Conservation (phyloP, 1,139 yeast species). For the Cylindricascospora bacillispora region DNA sequence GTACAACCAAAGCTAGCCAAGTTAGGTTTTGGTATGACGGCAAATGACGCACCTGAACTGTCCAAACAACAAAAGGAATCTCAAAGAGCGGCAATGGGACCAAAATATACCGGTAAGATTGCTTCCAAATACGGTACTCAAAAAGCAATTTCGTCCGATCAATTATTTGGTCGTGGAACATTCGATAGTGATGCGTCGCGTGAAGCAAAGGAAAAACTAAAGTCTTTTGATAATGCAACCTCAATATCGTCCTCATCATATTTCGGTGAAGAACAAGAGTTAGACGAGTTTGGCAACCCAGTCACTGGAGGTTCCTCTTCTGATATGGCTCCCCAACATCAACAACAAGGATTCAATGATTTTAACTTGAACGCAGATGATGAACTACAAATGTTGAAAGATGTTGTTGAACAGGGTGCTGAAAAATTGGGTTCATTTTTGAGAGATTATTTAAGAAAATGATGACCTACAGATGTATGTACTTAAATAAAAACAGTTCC, state of each 20-base stretch:
- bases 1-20: conserved; percentile 64
- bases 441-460: conserved; percentile 61
- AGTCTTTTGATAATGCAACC: conserved; percentile 71
- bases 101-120: conserved; percentile 54
- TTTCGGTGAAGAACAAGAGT: conserved; percentile 72
- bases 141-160: conserved; percentile 92
- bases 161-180: conserved; percentile 78
- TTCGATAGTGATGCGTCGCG: conserved; percentile 66
- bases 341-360: conserved; percentile 35
- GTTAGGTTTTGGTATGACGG: conserved; percentile 76
- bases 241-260: conserved; percentile 86
- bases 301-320: conserved; percentile 14
- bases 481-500: too few relatives aligned
- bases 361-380: conserved; percentile 52
- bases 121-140: conserved; percentile 72
- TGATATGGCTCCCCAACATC: conserved; percentile 4
- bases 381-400: conserved; percentile 77
- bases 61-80: conserved; percentile 31
- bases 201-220: conserved; percentile 71
- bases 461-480: too few relatives aligned
- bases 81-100: conserved; percentile 30
- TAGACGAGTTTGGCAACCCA: conserved; percentile 25
- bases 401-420: conserved; percentile 92
- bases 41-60: conserved; percentile 34
- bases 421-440: conserved; percentile 71